Percentiles rank a stretch among this genome's conserved stretches.
Evolutionary conservation across 352 stramenopile species (phyloP).

Genomic region (Phytophthora rubi): DNA sequence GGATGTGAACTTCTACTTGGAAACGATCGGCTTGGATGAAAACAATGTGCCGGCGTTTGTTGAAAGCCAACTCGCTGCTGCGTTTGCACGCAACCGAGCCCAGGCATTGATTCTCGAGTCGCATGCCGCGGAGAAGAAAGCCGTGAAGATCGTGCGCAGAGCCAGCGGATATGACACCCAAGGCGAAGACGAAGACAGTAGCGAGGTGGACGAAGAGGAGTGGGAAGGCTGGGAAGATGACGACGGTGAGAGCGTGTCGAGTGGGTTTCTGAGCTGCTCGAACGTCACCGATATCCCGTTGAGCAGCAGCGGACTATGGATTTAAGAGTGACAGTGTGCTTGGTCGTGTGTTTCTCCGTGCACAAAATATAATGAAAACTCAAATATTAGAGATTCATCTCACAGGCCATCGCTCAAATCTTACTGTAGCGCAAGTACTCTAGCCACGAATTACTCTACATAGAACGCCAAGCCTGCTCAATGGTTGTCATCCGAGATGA

Average conservation of each 20-base stretch:
- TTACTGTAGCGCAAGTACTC: no score
- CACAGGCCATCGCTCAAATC: neutral
- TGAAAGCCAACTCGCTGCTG: constrained; percentile 51
- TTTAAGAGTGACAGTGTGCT: constrained; percentile 19
- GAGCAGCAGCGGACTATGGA: constrained; percentile 56
- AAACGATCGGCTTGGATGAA: constrained; percentile 63
- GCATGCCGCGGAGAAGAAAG: constrained; percentile 56
- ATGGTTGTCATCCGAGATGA: no score
- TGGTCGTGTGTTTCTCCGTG: neutral
- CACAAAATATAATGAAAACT: constrained; percentile 15
- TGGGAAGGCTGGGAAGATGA: constrained; percentile 28
- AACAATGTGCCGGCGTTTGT: constrained; percentile 58
- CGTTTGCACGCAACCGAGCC: constrained; percentile 64
- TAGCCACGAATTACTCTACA: no score
- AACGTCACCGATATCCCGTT: constrained; percentile 37
- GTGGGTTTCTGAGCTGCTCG: constrained; percentile 71
- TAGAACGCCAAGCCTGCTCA: no score
- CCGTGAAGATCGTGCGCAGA: constrained; percentile 44
- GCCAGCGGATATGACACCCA: constrained; percentile 29
- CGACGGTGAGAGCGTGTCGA: constrained; percentile 45
- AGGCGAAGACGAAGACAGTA: constrained; percentile 26
- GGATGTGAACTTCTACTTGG: constrained; percentile 69
- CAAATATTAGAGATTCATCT: constrained; percentile 3
- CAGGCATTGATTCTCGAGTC: constrained; percentile 43
- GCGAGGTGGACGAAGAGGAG: constrained; percentile 21